A percentile compares a stretch with the other conserved stretches of the same genome.
Evolutionary conservation across 2,329 filamentous ascomycete species (phyloP).

Genomic region (Colletotrichum melonis): DNA sequence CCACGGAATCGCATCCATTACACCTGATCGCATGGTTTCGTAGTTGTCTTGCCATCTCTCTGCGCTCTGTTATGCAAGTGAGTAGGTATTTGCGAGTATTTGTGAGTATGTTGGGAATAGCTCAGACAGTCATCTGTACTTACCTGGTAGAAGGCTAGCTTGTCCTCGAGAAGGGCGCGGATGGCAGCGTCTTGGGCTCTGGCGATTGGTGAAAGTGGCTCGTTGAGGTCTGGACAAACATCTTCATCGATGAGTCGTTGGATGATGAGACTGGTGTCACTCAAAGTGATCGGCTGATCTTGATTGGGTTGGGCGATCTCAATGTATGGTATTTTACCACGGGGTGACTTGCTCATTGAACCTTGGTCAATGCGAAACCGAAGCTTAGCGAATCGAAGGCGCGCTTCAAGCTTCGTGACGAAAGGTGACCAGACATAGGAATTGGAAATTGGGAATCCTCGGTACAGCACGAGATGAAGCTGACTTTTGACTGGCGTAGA

Average conservation of each 20-base stretch:
- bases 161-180: slow-evolving; percentile 68
- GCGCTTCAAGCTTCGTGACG: slow-evolving; percentile 71
- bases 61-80: slow-evolving; percentile 46
- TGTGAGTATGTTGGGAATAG: not conserved
- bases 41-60: slow-evolving; percentile 72
- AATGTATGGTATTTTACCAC: slow-evolving; percentile 71
- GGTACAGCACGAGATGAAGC: not conserved
- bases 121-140: not conserved
- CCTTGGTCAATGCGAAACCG: slow-evolving; percentile 59
- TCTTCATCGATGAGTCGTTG: slow-evolving; percentile 54
- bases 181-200: slow-evolving; percentile 63
- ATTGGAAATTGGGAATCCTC: not conserved
- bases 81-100: no score
- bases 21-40: slow-evolving; percentile 65
- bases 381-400: slow-evolving; percentile 64
- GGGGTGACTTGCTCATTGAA: slow-evolving; percentile 57
- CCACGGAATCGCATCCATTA: slow-evolving; percentile 62
- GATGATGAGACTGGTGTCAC: slow-evolving; percentile 68
- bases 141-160: slow-evolving; percentile 63
- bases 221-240: slow-evolving; percentile 61
- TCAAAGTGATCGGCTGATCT: slow-evolving; percentile 42
- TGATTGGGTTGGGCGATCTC: slow-evolving; percentile 40
- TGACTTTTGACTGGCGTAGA: not conserved
- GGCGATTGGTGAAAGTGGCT: slow-evolving; percentile 48
- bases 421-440: slow-evolving; percentile 69